A percentile compares a stretch with the other conserved stretches of the same genome.
Conservation (phyloP, 176 grass and related monocot species). For the Canna indica region DNA sequence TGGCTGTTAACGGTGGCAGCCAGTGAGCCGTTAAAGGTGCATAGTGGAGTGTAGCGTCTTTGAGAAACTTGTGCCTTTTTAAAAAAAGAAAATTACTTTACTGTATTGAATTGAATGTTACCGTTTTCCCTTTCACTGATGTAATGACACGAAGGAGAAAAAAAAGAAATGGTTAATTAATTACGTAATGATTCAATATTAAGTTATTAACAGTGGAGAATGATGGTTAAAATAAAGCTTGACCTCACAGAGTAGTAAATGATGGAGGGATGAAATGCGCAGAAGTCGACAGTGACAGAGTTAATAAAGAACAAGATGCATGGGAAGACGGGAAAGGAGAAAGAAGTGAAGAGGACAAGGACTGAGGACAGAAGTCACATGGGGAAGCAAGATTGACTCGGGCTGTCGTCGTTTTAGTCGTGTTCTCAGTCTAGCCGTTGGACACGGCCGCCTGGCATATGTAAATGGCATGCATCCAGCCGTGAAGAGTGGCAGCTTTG, state of each 20-base stretch:
- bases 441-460: no score
- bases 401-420: neutral
- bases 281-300: no score
- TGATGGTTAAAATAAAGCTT: neutral
- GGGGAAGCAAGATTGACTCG: neutral
- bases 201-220: neutral
- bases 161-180: neutral
- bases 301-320: neutral
- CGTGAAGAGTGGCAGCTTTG: no score
- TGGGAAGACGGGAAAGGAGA: neutral
- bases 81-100: no score
- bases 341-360: neutral
- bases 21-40: constrained; percentile 22
- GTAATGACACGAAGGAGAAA: neutral
- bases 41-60: neutral
- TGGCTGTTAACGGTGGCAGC: constrained; percentile 23
- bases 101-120: neutral
- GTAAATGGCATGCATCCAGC: no score
- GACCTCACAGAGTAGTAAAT: no score
- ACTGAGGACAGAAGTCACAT: neutral
- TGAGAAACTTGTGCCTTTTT: neutral
- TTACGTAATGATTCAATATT: neutral
- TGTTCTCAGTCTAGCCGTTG: neutral
- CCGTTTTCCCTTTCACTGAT: neutral
- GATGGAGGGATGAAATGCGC: no score